A percentile compares a stretch with the other conserved stretches of the same genome.
Evolutionary conservation across 1,139 yeast species (phyloP).

Genomic region (Saccharomycopsis hybrid): DNA sequence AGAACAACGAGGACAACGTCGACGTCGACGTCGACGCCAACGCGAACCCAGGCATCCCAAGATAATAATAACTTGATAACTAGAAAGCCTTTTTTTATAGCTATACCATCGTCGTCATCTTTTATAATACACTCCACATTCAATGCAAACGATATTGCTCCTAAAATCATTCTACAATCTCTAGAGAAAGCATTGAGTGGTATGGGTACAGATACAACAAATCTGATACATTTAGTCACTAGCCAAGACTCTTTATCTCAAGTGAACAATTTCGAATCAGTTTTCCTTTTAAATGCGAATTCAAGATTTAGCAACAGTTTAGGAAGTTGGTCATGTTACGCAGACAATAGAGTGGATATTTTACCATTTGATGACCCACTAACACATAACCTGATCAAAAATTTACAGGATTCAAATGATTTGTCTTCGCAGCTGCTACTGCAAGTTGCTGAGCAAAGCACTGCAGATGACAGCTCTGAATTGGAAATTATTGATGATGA

Average conservation of each 20-base stretch:
- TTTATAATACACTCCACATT: slow-evolving; percentile 1
- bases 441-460: background rate
- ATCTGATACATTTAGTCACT: slow-evolving; percentile 1
- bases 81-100: slow-evolving; percentile 8
- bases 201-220: no score
- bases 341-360: slow-evolving; percentile 55
- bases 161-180: slow-evolving; percentile 5
- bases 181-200: slow-evolving; percentile 33
- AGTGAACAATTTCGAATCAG: slow-evolving; percentile 34
- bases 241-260: background rate
- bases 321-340: slow-evolving; percentile 69
- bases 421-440: slow-evolving; percentile 4
- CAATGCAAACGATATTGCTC: background rate
- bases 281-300: slow-evolving; percentile 52
- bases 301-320: slow-evolving; percentile 53
- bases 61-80: slow-evolving; percentile 1
- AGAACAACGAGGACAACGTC: background rate
- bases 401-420: slow-evolving; percentile 5
- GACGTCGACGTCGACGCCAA: no score
- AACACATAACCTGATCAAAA: slow-evolving; percentile 7
- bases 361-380: slow-evolving; percentile 45
- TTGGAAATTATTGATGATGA: slow-evolving; percentile 20
- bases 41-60: background rate
- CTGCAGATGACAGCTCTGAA: slow-evolving; percentile 19
- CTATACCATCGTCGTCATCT: slow-evolving; percentile 4